Percentiles rank a stretch among this genome's conserved stretches.
Evolutionary conservation across 371 early-diverging fungal genomes (phyloP).

Genomic region (Mortierella sp.): DNA sequence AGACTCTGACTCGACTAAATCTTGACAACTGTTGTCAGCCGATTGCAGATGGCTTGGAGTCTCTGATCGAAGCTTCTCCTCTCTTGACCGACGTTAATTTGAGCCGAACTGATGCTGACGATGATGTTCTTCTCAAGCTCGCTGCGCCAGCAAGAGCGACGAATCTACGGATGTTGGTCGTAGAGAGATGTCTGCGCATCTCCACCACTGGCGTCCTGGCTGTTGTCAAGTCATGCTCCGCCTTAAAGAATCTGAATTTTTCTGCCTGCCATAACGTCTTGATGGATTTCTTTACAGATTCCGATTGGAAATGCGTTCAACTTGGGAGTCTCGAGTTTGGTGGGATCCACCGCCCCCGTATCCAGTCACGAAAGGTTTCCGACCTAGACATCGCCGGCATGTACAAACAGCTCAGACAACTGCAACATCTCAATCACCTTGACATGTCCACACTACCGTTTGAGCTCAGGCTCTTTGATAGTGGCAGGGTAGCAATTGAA

Average conservation of each 20-base stretch:
- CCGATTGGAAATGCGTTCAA: slow-evolving; percentile 8
- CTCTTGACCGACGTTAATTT: background rate
- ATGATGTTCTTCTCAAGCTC: slow-evolving; percentile 2
- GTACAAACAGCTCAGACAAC: background rate
- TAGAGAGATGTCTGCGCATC: background rate
- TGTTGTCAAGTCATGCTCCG: slow-evolving; percentile 5
- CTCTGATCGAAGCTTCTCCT: slow-evolving; percentile 2
- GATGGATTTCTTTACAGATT: background rate
- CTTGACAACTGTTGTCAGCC: slow-evolving; percentile 1
- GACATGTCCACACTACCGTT: slow-evolving; percentile 6
- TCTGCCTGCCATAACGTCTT: background rate
- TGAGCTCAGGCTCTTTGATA: background rate
- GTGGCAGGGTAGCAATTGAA: slow-evolving; percentile 6
- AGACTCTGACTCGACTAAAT: background rate
- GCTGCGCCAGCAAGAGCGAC: slow-evolving; percentile 3
- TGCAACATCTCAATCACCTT: background rate
- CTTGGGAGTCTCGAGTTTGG: slow-evolving; percentile 4
- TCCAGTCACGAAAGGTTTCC: background rate
- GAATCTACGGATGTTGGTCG: background rate
- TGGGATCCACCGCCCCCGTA: background rate
- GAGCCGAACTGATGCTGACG: background rate
- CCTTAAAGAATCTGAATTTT: background rate
- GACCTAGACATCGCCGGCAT: background rate
- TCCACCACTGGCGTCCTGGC: background rate
- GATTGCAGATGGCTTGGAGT: background rate